phyloP scores from a whole-genome alignment of 2,329 filamentous ascomycete species.

The Lizonia empirigonia region DNA sequence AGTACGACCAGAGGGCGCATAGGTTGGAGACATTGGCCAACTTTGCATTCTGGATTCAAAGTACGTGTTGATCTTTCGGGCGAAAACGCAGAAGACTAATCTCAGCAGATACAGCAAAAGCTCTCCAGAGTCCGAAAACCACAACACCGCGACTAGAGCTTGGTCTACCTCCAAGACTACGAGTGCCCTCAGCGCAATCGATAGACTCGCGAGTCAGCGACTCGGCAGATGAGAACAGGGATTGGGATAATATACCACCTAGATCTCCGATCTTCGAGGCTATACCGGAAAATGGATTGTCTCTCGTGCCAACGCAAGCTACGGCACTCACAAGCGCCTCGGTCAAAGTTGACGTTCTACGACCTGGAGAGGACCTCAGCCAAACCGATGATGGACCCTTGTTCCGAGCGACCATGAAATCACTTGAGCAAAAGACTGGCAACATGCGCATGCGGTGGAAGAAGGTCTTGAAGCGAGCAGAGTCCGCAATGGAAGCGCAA shows the following conservation, averaged over 20 bases:
- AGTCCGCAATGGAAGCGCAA: slow-evolving; percentile 81
- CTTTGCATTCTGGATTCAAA: slow-evolving; percentile 95
- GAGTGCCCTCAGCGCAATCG: slow-evolving; percentile 78
- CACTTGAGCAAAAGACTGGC: slow-evolving; percentile 92
- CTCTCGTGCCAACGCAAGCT: slow-evolving; percentile 49
- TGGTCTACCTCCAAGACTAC: slow-evolving; percentile 73
- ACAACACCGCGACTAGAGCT: slow-evolving; percentile 76
- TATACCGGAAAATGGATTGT: slow-evolving; percentile 55
- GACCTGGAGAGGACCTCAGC: slow-evolving; percentile 80
- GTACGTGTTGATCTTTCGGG: slow-evolving; percentile 53
- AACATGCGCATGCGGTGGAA: slow-evolving; percentile 96
- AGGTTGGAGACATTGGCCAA: slow-evolving; percentile 84
- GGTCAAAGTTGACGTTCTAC: slow-evolving; percentile 87
- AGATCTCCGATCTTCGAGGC: slow-evolving; percentile 55
- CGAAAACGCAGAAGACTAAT: slow-evolving; percentile 13
- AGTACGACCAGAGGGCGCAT: slow-evolving; percentile 94
- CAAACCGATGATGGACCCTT: slow-evolving; percentile 89
- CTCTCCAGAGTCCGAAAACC: slow-evolving; percentile 47
- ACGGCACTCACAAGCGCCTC: slow-evolving; percentile 44
- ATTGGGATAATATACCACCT: slow-evolving; percentile 51
- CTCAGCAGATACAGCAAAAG: slow-evolving; percentile 44
- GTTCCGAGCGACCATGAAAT: slow-evolving; percentile 95
- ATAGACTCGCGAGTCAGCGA: slow-evolving; percentile 81
- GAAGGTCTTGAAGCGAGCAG: slow-evolving; percentile 92
- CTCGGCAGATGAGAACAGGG: slow-evolving; percentile 60